These are phyloP conservation scores for Mycena alexandri DNA, from an alignment of 768 basidiomycete species.

Conservation along the genomic window DNA sequence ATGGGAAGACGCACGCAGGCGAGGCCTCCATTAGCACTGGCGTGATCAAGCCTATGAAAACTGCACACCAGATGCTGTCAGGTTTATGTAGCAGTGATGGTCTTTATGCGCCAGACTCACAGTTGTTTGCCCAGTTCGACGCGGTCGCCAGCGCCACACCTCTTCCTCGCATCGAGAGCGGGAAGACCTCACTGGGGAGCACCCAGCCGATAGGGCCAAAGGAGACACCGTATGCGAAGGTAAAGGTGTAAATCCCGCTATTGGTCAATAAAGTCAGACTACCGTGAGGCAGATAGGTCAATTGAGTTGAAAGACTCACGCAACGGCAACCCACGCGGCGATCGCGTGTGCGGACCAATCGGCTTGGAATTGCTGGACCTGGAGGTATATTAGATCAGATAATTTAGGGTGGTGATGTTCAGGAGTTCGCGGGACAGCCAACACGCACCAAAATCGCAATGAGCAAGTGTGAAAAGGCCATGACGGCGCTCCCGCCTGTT, in stretches of 20 bases:
- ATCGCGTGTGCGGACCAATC: constrained; percentile 70
- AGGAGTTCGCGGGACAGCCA: not conserved
- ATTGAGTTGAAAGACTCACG: constrained; percentile 53
- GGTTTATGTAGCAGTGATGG: not conserved
- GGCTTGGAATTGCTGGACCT: constrained; percentile 63
- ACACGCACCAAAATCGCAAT: constrained; percentile 72
- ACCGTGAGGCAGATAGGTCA: not conserved
- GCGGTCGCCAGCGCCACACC: constrained; percentile 88
- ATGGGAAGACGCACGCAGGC: constrained; percentile 59
- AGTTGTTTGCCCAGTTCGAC: constrained; percentile 90
- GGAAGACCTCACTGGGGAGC: constrained; percentile 86
- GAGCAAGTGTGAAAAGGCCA: constrained; percentile 73
- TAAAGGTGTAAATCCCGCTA: constrained; percentile 81
- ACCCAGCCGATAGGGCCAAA: constrained; percentile 89
- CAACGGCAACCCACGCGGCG: constrained; percentile 80
- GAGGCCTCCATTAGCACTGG: constrained; percentile 75
- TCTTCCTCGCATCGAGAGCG: constrained; percentile 81
- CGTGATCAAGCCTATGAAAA: constrained; percentile 81
- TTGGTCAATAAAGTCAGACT: not conserved
- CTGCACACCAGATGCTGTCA: constrained; percentile 48
- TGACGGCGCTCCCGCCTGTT: constrained; percentile 69
- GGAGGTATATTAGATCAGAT: constrained; percentile 9
- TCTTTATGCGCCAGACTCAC: constrained; percentile 49
- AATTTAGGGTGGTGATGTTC: no score
- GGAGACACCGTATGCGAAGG: constrained; percentile 80